These are phyloP conservation scores for Hepatocystis sp. DNA, from an alignment of 169 alveolate genomes.

Conservation along the genomic window DNA sequence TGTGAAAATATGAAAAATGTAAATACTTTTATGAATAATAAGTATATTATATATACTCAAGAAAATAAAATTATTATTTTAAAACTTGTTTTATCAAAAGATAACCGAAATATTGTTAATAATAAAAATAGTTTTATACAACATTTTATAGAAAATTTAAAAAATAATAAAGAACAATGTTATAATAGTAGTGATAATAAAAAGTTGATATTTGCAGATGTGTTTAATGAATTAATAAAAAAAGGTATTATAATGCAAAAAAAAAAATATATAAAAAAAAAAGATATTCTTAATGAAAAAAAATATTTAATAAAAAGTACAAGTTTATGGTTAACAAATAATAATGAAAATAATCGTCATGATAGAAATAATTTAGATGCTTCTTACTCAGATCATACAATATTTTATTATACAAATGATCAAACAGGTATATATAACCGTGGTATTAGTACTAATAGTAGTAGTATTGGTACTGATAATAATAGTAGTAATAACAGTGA, in stretches of 20 bases:
- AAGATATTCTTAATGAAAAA: slow-evolving; percentile 18
- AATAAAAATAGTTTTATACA: slow-evolving; percentile 7
- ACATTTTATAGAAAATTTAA: neutral
- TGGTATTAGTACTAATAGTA: too few relatives aligned
- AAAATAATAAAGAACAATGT: neutral
- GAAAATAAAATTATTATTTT: slow-evolving; percentile 13
- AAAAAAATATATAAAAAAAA: neutral
- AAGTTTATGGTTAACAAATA: too few relatives aligned
- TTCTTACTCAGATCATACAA: too few relatives aligned
- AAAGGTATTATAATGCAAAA: slow-evolving; percentile 6
- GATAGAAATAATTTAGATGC: too few relatives aligned
- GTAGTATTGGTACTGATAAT: too few relatives aligned
- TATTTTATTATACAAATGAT: too few relatives aligned
- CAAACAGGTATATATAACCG: too few relatives aligned
- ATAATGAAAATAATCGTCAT: too few relatives aligned
- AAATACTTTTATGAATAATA: slow-evolving; percentile 20
- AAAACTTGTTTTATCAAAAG: slow-evolving; percentile 15
- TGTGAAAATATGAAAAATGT: slow-evolving; percentile 30
- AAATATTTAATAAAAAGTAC: slow-evolving; percentile 38
- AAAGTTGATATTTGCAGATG: slow-evolving; percentile 10
- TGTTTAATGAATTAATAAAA: slow-evolving; percentile 15
- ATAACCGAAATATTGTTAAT: neutral
- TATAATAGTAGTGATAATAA: neutral
- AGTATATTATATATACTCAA: slow-evolving; percentile 41
- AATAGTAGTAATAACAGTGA: too few relatives aligned